A percentile compares a stretch with the other conserved stretches of the same genome.
Conservation (phyloP, 345 rosid species). For the Ceriops zippeliana region DNA sequence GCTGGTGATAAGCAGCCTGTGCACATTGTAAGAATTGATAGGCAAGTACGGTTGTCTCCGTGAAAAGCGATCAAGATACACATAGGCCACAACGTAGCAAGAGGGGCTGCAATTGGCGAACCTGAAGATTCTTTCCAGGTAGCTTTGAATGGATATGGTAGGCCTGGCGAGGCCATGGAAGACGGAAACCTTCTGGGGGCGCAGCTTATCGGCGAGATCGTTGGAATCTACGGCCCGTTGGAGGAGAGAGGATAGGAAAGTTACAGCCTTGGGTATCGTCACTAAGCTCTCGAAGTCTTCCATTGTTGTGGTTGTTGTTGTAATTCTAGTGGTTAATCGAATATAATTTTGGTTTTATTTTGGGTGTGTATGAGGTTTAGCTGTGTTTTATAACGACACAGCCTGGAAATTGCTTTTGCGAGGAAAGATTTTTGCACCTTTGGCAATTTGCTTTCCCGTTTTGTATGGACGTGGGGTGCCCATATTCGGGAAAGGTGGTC, state of each 20-base stretch:
- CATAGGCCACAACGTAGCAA: slow-evolving; percentile 67
- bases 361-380: slow-evolving; percentile 7
- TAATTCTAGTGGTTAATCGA: too few species aligned
- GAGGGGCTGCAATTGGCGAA: slow-evolving; percentile 72
- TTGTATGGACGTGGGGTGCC: background rate
- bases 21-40: slow-evolving; percentile 60
- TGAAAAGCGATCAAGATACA: slow-evolving; percentile 62
- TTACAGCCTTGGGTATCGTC: slow-evolving; percentile 48
- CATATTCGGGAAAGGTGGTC: slow-evolving; percentile 6
- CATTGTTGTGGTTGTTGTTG: slow-evolving; percentile 15
- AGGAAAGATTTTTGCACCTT: background rate
- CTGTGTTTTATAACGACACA: slow-evolving; percentile 21
- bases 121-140: slow-evolving; percentile 67
- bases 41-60: slow-evolving; percentile 52
- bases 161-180: slow-evolving; percentile 59
- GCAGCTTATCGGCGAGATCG: slow-evolving; percentile 31
- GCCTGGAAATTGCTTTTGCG: slow-evolving; percentile 6
- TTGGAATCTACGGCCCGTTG: slow-evolving; percentile 49
- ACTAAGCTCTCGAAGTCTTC: slow-evolving; percentile 20
- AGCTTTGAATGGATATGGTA: slow-evolving; percentile 52
- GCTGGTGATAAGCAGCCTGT: slow-evolving; percentile 65
- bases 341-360: background rate
- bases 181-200: slow-evolving; percentile 41
- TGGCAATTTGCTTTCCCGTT: background rate
- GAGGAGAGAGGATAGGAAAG: slow-evolving; percentile 45